Percentiles rank a stretch among this genome's conserved stretches.
Evolutionary conservation across 225 moss, liverwort and hornwort genomes (phyloP).

Genomic region (Takakia lepidozioides): DNA sequence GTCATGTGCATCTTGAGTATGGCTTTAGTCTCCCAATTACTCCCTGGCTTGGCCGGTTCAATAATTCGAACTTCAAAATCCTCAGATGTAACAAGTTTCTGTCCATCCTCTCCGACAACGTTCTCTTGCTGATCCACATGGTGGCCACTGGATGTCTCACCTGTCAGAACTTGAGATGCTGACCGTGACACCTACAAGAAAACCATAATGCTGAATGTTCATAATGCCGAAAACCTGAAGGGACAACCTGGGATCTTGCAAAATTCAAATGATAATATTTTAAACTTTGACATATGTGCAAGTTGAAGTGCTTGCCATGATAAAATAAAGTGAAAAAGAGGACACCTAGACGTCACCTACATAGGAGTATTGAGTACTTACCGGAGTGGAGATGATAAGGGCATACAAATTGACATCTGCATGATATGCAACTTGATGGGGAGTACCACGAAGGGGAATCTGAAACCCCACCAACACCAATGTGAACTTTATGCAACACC

Average conservation of each 20-base stretch:
- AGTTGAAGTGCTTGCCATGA: too few species aligned
- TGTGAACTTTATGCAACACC: too few species aligned
- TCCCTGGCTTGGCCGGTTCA: constrained; percentile 78
- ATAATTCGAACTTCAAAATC: constrained; percentile 97
- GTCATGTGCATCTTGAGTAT: constrained; percentile 84
- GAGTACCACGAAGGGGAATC: constrained; percentile 91
- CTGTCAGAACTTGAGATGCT: constrained; percentile 50
- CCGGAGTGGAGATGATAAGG: constrained; percentile 83
- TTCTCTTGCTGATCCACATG: constrained; percentile 65
- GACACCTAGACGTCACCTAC: too few species aligned
- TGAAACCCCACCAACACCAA: constrained; percentile 16
- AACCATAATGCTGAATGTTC: too few species aligned
- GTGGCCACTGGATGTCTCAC: constrained; percentile 45
- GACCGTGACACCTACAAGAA: constrained; percentile 39
- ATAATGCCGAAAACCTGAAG: too few species aligned
- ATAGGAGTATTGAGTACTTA: constrained; percentile 30
- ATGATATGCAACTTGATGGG: constrained; percentile 94
- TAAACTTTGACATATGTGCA: too few species aligned
- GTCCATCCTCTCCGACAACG: constrained; percentile 58
- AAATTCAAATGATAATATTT: too few species aligned
- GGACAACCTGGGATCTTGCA: too few species aligned
- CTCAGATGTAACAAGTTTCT: constrained; percentile 63
- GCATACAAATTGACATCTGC: constrained; percentile 91
- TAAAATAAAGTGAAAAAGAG: too few species aligned
- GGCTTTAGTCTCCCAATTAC: constrained; percentile 94